Percentiles rank a stretch among this genome's conserved stretches.
Conservation (phyloP, 352 stramenopile genomes). For the Phytophthora citrophthora region DNA sequence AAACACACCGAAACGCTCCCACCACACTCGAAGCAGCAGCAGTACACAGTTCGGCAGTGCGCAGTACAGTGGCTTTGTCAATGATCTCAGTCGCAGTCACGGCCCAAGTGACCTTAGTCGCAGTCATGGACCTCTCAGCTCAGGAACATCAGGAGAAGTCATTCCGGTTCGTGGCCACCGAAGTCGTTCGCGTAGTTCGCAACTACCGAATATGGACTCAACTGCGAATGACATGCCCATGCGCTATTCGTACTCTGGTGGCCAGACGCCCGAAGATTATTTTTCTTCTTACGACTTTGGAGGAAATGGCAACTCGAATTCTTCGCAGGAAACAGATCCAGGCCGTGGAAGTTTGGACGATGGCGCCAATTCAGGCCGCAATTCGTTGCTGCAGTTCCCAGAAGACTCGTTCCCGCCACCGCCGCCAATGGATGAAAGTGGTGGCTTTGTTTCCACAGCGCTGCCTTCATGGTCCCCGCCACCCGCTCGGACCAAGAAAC, state of each 20-base stretch:
- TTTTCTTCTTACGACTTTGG: constrained; percentile 53
- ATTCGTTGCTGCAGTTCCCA: constrained; percentile 56
- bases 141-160: constrained; percentile 30
- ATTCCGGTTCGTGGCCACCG: constrained; percentile 52
- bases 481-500: constrained; percentile 69
- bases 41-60: constrained; percentile 34
- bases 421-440: constrained; percentile 67
- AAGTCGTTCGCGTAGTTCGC: constrained; percentile 60
- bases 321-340: constrained; percentile 59
- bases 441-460: constrained; percentile 65
- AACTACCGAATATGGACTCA: constrained; percentile 45
- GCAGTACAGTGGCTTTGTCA: constrained; percentile 39
- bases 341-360: constrained; percentile 31
- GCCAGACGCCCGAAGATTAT: constrained; percentile 62
- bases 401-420: constrained; percentile 81
- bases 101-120: constrained; percentile 33
- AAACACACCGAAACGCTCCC: constrained; percentile 53
- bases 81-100: constrained; percentile 37
- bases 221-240: constrained; percentile 45
- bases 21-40: constrained; percentile 40
- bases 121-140: constrained; percentile 36
- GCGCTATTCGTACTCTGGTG: constrained; percentile 71
- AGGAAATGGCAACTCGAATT: constrained; percentile 49
- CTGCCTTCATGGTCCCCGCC: constrained; percentile 87
- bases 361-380: constrained; percentile 19